These are phyloP conservation scores for Chaetomium sp. DNA, from an alignment of 2,329 filamentous ascomycete genomes.

Conservation along the genomic window DNA sequence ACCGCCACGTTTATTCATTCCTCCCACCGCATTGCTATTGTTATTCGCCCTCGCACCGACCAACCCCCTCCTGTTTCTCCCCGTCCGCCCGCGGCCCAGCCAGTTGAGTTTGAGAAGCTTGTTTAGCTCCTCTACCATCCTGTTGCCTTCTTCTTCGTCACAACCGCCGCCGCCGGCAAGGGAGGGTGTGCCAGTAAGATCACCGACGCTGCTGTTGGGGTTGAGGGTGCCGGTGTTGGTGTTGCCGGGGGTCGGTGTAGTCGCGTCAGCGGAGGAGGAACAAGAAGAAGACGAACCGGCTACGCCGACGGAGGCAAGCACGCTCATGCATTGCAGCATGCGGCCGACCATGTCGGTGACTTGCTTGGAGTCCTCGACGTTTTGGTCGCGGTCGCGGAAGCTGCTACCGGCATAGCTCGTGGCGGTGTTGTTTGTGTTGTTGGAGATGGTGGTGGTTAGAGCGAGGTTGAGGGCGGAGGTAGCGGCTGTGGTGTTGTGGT, in stretches of 20 bases:
- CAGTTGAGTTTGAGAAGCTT: constrained; percentile 93
- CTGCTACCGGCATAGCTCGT: constrained; percentile 24
- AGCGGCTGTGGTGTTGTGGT: constrained; percentile 20
- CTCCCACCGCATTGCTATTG: constrained; percentile 27
- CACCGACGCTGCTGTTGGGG: constrained; percentile 13
- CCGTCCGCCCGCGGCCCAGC: constrained; percentile 84
- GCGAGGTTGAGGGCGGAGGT: constrained; percentile 8
- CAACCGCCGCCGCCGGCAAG: background rate
- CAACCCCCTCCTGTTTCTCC: constrained; percentile 81
- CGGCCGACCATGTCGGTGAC: constrained; percentile 90
- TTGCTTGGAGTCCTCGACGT: constrained; percentile 63
- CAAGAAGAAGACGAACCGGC: too few species aligned
- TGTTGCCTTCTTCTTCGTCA: constrained; percentile 58
- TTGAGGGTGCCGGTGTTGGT: constrained; percentile 14
- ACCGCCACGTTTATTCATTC: too few species aligned
- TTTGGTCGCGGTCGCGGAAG: constrained; percentile 52
- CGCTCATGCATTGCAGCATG: constrained; percentile 94
- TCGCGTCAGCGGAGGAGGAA: too few species aligned
- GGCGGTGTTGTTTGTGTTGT: constrained; percentile 15
- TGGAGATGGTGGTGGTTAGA: constrained; percentile 4
- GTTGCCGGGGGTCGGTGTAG: too few species aligned
- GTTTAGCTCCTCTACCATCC: constrained; percentile 74
- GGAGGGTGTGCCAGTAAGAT: constrained; percentile 39
- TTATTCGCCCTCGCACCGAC: constrained; percentile 60
- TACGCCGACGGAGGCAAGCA: constrained; percentile 64